These are phyloP conservation scores for Exophiala oligosperma DNA, from an alignment of 2,329 filamentous ascomycete species.

Conservation along the genomic window DNA sequence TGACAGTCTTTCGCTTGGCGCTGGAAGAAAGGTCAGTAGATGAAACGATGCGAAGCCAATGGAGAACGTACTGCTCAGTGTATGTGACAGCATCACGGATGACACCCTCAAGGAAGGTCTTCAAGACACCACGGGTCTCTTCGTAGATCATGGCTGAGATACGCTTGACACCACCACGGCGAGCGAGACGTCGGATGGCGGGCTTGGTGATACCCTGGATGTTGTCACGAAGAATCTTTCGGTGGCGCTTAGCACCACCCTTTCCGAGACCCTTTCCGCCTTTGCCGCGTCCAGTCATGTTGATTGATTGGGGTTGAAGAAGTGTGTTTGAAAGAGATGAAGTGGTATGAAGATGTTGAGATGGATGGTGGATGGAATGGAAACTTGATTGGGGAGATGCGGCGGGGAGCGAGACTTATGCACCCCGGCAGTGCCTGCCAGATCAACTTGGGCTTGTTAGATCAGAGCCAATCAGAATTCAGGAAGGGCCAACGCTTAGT, in stretches of 20 bases:
- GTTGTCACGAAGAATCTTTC: conserved; percentile 99
- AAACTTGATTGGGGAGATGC: conserved; percentile 20
- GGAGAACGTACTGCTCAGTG: conserved; percentile 66
- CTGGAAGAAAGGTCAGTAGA: conserved; percentile 79
- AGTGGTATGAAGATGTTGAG: conserved; percentile 14
- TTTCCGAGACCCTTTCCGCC: conserved; percentile 98
- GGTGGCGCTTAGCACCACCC: conserved; percentile 97
- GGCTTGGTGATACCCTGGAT: conserved; percentile 99
- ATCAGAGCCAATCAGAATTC: conserved; percentile 30
- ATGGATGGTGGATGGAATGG: conserved; percentile 13
- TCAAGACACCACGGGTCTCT: conserved; percentile 78
- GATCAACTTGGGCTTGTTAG: conserved; percentile 23
- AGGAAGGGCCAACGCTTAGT: conserved; percentile 29
- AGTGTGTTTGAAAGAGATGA: conserved; percentile 13
- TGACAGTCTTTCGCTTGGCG: conserved; percentile 52
- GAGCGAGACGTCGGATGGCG: conserved; percentile 95
- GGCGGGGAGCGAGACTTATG: conserved; percentile 22
- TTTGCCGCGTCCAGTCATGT: conserved; percentile 72
- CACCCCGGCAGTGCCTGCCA: conserved; percentile 19
- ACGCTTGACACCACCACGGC: conserved; percentile 99
- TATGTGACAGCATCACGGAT: conserved; percentile 79
- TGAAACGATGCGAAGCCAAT: conserved; percentile 46
- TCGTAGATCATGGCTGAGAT: conserved; percentile 92
- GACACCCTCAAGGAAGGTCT: conserved; percentile 78
- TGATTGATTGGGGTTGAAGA: conserved; percentile 43